phyloP scores from a whole-genome alignment of 139 green algal genomes.

The Dunaliella sp. region DNA sequence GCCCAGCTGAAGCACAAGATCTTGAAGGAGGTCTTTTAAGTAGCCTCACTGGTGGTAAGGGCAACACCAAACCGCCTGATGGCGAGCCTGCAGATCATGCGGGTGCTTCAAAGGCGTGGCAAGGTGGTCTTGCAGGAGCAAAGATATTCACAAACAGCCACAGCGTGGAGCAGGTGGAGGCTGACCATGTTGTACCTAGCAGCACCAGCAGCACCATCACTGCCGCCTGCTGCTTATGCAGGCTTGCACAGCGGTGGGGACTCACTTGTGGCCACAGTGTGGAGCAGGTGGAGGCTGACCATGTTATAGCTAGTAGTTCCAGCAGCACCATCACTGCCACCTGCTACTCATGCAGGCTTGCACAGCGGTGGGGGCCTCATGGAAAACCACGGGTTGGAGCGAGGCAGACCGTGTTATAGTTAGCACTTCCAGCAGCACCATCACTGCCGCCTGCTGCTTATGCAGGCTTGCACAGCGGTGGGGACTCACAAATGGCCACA shows the following conservation, averaged over 20 bases:
- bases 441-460: not conserved
- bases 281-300: not conserved
- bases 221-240: not conserved
- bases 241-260: conserved; percentile 64
- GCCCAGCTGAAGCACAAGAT: too few species aligned
- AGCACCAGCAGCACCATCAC: not conserved
- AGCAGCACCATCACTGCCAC: not conserved
- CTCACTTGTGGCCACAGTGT: conserved; percentile 17
- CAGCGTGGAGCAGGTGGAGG: not conserved
- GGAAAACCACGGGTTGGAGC: conserved; percentile 71
- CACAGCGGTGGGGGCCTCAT: conserved; percentile 45
- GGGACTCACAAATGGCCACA: conserved; percentile 59
- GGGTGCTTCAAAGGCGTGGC: too few species aligned
- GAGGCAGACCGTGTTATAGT: conserved; percentile 78
- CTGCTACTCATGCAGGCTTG: not conserved
- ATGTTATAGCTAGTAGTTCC: too few species aligned
- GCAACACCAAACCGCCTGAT: too few species aligned
- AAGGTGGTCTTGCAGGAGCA: too few species aligned
- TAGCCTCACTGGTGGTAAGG: too few species aligned
- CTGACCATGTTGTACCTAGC: not conserved
- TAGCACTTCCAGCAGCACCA: too few species aligned
- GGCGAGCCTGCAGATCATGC: too few species aligned
- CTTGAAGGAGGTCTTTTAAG: too few species aligned
- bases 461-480: conserved; percentile 24
- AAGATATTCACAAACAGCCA: too few species aligned